Percentiles rank a stretch among this genome's conserved stretches.
phyloP scores from a whole-genome alignment of 345 rosid species.

The Iberis pinnata region DNA sequence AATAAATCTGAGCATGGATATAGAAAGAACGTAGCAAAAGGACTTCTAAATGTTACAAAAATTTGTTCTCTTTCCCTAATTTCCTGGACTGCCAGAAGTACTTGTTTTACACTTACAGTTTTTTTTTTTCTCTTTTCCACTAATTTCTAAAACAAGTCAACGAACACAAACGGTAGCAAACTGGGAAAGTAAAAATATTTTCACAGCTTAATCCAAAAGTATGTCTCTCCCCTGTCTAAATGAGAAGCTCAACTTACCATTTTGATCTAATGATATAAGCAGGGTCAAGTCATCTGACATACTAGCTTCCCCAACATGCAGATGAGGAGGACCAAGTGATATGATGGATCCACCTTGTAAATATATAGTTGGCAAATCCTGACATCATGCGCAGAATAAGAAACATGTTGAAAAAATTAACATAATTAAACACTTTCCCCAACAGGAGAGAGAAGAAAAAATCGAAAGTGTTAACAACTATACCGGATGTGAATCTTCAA shows the following conservation, averaged over 20 bases:
- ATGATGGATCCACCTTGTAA: slow-evolving; percentile 87
- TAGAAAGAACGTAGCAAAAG: no score
- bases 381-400: slow-evolving; percentile 20
- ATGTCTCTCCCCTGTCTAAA: slow-evolving; percentile 4
- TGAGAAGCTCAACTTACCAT: slow-evolving; percentile 43
- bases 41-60: no score
- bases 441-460: background rate
- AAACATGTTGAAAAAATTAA: slow-evolving; percentile 5
- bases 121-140: no score
- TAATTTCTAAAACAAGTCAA: no score
- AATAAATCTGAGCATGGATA: no score
- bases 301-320: slow-evolving; percentile 60
- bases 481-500: slow-evolving; percentile 87
- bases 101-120: no score
- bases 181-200: background rate
- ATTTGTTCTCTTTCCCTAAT: no score
- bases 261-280: slow-evolving; percentile 69
- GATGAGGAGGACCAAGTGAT: slow-evolving; percentile 57
- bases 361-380: slow-evolving; percentile 81
- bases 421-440: background rate
- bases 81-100: no score
- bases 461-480: background rate
- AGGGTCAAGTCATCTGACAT: slow-evolving; percentile 67
- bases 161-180: no score
- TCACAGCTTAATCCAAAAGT: background rate